Percentiles rank a stretch among this genome's conserved stretches.
Evolutionary conservation across 768 basidiomycete species (phyloP).

Genomic region (Boletus edulis): DNA sequence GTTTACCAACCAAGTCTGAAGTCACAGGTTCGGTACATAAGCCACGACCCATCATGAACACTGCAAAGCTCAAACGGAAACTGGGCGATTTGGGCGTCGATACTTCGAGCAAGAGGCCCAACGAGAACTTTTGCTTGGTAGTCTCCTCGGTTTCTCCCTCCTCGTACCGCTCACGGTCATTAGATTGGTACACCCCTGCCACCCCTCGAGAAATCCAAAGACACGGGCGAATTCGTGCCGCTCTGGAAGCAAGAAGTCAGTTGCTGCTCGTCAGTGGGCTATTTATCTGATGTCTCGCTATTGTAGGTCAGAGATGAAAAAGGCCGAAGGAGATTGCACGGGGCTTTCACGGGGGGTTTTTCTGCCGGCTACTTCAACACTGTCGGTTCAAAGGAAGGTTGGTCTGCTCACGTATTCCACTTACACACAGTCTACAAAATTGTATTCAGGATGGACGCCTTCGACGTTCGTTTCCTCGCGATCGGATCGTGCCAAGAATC

Average conservation of each 20-base stretch:
- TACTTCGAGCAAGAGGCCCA: constrained; percentile 63
- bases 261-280: constrained; percentile 16
- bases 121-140: constrained; percentile 85
- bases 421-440: not conserved
- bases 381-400: constrained; percentile 95
- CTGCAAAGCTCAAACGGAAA: constrained; percentile 74
- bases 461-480: constrained; percentile 91
- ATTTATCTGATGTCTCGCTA: constrained; percentile 12
- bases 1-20: too few species aligned
- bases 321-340: constrained; percentile 89
- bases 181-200: constrained; percentile 95
- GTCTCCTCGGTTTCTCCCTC: constrained; percentile 12
- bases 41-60: constrained; percentile 33
- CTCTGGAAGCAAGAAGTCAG: constrained; percentile 96
- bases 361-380: constrained; percentile 97
- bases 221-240: constrained; percentile 92
- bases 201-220: constrained; percentile 90
- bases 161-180: not conserved
- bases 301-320: constrained; percentile 87
- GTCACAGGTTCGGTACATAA: not conserved
- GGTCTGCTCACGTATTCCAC: constrained; percentile 9
- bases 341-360: constrained; percentile 98
- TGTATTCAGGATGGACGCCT: constrained; percentile 82
- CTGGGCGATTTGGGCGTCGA: constrained; percentile 79
- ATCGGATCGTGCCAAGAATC: constrained; percentile 60